Conservation (phyloP, 306 rosid genomes). For the Quercus glauca region DNA sequence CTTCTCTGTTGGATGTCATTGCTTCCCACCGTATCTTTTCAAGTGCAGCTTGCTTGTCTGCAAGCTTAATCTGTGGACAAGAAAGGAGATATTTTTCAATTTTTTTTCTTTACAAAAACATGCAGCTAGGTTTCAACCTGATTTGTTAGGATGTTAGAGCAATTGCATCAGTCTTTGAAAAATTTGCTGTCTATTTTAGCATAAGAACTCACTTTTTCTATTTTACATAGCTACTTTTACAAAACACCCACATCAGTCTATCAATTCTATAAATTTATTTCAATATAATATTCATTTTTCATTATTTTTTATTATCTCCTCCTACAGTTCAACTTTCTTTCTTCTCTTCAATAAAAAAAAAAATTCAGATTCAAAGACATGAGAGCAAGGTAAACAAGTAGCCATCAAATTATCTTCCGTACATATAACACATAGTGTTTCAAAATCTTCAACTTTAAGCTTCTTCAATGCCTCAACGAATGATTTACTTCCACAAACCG, state of each 20-base stretch:
- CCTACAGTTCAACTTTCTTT: too few relatives aligned
- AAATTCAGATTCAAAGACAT: background rate
- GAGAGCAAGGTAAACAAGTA: conserved; percentile 2
- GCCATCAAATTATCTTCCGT: conserved; percentile 2
- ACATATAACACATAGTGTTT: background rate
- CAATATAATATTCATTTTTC: too few relatives aligned
- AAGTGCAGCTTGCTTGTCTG: conserved; percentile 94
- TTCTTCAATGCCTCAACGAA: conserved; percentile 3
- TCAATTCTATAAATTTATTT: too few relatives aligned
- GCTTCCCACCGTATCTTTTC: conserved; percentile 92
- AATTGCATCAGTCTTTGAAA: too few relatives aligned
- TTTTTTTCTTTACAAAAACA: background rate
- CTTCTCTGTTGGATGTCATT: conserved; percentile 53
- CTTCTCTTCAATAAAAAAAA: too few relatives aligned
- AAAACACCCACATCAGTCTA: too few relatives aligned
- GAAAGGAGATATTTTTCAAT: background rate
- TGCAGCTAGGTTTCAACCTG: background rate
- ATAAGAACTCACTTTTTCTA: too few relatives aligned
- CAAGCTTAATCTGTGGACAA: conserved; percentile 71
- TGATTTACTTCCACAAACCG: background rate
- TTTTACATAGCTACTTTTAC: too few relatives aligned
- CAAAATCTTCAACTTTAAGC: background rate
- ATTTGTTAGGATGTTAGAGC: background rate
- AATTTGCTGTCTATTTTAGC: too few relatives aligned
- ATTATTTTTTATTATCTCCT: too few relatives aligned